A percentile compares a stretch with the other conserved stretches of the same genome.
Evolutionary conservation across 768 basidiomycete genomes (phyloP).

Genomic region (Leccinum rimulosum): DNA sequence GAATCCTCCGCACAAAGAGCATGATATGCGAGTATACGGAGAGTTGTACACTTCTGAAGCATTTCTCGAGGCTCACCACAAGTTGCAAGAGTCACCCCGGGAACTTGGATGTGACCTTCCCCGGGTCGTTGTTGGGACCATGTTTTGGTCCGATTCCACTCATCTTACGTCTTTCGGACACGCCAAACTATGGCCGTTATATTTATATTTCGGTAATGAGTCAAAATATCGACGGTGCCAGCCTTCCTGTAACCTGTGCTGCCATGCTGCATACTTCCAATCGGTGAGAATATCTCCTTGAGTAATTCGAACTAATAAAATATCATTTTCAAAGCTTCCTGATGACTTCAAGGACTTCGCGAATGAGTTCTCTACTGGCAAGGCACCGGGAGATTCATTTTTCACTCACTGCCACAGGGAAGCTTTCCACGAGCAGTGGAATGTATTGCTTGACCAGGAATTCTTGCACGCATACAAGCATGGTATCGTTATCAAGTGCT

Average conservation of each 20-base stretch:
- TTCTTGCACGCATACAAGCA: not conserved
- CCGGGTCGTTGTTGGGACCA: not conserved
- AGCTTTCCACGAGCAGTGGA: not conserved
- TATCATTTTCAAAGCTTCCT: not conserved
- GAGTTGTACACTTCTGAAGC: not conserved
- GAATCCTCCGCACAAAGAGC: not conserved
- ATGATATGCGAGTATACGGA: not conserved
- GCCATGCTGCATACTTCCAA: not conserved
- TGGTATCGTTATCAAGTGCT: not conserved
- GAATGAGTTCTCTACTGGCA: not conserved
- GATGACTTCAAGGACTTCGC: not conserved
- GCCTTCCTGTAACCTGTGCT: not conserved
- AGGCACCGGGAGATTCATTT: not conserved
- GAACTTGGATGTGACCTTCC: not conserved
- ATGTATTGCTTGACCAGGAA: not conserved
- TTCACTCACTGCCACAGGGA: not conserved
- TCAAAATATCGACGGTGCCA: not conserved
- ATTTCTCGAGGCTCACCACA: not conserved
- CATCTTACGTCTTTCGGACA: not conserved
- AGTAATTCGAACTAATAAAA: not conserved
- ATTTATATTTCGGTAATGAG: not conserved
- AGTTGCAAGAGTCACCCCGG: not conserved
- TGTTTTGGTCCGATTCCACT: not conserved
- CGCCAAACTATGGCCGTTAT: not conserved
- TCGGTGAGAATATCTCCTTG: not conserved